These are phyloP conservation scores for Hydrangea macrophylla DNA, from an alignment of 148 eudicot genomes.

Conservation along the genomic window DNA sequence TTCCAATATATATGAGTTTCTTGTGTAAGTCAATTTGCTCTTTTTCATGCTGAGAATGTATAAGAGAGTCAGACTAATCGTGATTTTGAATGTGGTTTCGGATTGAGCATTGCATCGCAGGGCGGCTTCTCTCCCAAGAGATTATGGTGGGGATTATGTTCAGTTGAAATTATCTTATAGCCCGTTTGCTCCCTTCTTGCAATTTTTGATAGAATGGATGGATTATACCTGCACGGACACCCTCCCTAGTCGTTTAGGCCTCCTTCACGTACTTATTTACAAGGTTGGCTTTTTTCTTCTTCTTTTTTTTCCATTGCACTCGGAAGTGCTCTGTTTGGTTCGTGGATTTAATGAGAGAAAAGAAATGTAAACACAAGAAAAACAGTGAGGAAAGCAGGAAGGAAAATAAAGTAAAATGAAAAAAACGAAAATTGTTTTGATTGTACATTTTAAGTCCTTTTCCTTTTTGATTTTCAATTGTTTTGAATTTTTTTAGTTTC, in stretches of 20 bases:
- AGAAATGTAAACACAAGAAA: no score
- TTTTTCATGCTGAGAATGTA: background rate
- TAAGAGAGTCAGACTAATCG: background rate
- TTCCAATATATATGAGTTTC: background rate
- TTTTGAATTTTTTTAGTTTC: no score
- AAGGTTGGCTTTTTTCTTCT: constrained; percentile 30
- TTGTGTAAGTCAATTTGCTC: background rate
- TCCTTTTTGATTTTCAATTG: no score
- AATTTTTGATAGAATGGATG: constrained; percentile 81
- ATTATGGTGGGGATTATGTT: constrained; percentile 60
- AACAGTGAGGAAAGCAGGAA: no score
- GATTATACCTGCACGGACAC: constrained; percentile 66
- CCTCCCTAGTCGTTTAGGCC: constrained; percentile 63
- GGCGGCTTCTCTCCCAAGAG: constrained; percentile 73
- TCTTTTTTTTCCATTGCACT: background rate
- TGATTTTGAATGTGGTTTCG: background rate
- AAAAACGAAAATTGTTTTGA: no score
- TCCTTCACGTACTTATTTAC: constrained; percentile 69
- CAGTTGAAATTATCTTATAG: constrained; percentile 77
- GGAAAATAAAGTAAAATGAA: no score
- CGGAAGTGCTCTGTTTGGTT: no score
- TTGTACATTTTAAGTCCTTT: no score
- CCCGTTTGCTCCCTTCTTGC: constrained; percentile 73
- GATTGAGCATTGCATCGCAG: constrained; percentile 36
- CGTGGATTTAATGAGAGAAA: no score